Evolutionary conservation across 805 yeast species (phyloP).

Genomic region (Nakazawaea laoshanensis): DNA sequence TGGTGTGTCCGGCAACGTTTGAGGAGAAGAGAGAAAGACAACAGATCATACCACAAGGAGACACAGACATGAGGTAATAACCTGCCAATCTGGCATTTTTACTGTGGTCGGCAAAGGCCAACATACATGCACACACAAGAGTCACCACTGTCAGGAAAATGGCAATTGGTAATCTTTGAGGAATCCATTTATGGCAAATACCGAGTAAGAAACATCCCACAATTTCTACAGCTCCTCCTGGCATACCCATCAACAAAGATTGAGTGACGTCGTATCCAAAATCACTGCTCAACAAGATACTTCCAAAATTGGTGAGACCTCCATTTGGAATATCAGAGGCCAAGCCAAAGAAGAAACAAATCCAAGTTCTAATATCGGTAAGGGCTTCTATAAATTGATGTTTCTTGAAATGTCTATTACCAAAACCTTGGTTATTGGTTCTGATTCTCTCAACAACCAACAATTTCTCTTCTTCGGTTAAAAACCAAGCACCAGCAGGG

Average conservation of each 20-base stretch:
- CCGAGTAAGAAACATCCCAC: slow-evolving; percentile 19
- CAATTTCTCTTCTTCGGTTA: slow-evolving; percentile 35
- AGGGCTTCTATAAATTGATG: slow-evolving; percentile 50
- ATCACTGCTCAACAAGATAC: slow-evolving; percentile 31
- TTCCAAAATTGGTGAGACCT: slow-evolving; percentile 41
- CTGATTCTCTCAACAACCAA: slow-evolving; percentile 49
- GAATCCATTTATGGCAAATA: slow-evolving; percentile 6
- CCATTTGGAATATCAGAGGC: slow-evolving; percentile 48
- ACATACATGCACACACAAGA: slow-evolving; percentile 16
- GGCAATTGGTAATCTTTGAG: slow-evolving; percentile 18
- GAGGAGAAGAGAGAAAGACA: slow-evolving; percentile 18
- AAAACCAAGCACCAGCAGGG: slow-evolving; percentile 44
- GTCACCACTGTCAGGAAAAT: slow-evolving; percentile 13
- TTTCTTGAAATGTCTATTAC: slow-evolving; percentile 43
- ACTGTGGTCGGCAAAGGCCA: slow-evolving; percentile 16
- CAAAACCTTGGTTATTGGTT: slow-evolving; percentile 52
- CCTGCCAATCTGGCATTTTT: slow-evolving; percentile 28
- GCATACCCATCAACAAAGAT: slow-evolving; percentile 26
- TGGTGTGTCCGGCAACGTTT: slow-evolving; percentile 70
- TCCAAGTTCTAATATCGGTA: slow-evolving; percentile 42
- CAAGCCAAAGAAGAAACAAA: slow-evolving; percentile 35
- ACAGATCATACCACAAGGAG: slow-evolving; percentile 21
- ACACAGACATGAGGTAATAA: slow-evolving; percentile 18
- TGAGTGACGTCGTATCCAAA: slow-evolving; percentile 25
- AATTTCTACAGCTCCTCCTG: slow-evolving; percentile 28